Percentiles rank a stretch among this genome's conserved stretches.
Conservation (phyloP, 768 basidiomycete species). For the Pulveroboletus sp. region DNA sequence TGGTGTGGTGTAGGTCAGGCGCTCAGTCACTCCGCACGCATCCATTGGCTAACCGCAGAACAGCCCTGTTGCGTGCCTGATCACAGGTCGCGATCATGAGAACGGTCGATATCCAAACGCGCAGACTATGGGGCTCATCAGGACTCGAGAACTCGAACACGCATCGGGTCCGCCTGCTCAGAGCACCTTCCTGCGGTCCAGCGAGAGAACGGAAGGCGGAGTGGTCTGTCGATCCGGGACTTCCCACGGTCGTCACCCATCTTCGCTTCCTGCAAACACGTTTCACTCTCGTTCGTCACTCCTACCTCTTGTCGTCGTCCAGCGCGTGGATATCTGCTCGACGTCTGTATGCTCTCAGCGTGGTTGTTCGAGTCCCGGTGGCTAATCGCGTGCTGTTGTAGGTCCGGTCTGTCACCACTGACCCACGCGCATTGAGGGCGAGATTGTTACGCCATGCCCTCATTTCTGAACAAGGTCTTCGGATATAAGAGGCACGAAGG, state of each 20-base stretch:
- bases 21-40: constrained; percentile 1
- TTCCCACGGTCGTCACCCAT: constrained; percentile 13
- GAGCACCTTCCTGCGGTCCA: too few relatives aligned
- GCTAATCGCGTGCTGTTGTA: constrained; percentile 8
- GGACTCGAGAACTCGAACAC: too few relatives aligned
- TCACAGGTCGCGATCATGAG: not conserved
- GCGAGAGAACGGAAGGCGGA: too few relatives aligned
- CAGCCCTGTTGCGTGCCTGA: constrained; percentile 26
- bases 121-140: too few relatives aligned
- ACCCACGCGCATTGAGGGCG: constrained; percentile 11
- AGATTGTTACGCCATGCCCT: constrained; percentile 40
- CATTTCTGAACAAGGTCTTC: constrained; percentile 74
- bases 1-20: constrained; percentile 12
- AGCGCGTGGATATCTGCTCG: not conserved
- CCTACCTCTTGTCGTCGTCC: not conserved
- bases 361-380: not conserved
- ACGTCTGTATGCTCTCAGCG: constrained; percentile 3
- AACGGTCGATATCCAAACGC: too few relatives aligned
- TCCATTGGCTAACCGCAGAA: not conserved
- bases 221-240: too few relatives aligned
- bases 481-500: constrained; percentile 67
- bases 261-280: not conserved
- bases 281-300: constrained; percentile 1
- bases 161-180: too few relatives aligned
- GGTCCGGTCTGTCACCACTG: constrained; percentile 8